Evolutionary conservation across 108 stramenopile species (phyloP).

Genomic region (Poteriospumella lacustris): DNA sequence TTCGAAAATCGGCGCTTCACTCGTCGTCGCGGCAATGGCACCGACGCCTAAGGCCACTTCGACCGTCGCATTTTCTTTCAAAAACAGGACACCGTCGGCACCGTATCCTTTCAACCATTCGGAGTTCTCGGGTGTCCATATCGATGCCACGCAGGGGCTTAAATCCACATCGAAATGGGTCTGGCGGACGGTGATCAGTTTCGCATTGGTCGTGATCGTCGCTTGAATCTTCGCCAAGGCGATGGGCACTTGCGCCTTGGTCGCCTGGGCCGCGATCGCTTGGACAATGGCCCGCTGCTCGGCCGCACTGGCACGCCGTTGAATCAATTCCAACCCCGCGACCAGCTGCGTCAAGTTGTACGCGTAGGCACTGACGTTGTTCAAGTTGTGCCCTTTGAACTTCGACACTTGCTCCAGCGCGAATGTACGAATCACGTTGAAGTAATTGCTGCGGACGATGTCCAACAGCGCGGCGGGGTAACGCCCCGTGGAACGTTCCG

Average conservation of each 20-base stretch:
- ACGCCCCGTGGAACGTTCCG: not conserved
- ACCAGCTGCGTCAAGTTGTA: not conserved
- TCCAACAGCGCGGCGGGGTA: not conserved
- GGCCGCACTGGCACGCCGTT: not conserved
- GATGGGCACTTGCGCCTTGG: not conserved
- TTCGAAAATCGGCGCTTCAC: not conserved
- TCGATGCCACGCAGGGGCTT: too few relatives aligned
- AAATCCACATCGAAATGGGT: too few relatives aligned
- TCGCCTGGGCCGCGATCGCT: not conserved
- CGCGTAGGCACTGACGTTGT: not conserved
- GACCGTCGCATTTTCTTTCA: not conserved
- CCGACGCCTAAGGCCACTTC: slow-evolving; percentile 17
- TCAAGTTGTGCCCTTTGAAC: not conserved
- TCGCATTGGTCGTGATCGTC: not conserved
- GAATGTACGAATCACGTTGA: not conserved
- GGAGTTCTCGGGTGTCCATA: too few relatives aligned
- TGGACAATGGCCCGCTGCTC: not conserved
- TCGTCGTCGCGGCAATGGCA: not conserved
- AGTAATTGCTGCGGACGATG: not conserved
- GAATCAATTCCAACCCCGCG: not conserved
- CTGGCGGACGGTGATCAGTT: too few relatives aligned
- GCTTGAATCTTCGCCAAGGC: not conserved
- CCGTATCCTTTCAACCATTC: too few relatives aligned
- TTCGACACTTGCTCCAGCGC: not conserved
- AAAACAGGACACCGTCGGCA: too few relatives aligned